Percentiles rank a stretch among this genome's conserved stretches.
These are phyloP conservation scores for Pythium rhizo-oryzae DNA, from an alignment of 352 stramenopile species.

Conservation along the genomic window DNA sequence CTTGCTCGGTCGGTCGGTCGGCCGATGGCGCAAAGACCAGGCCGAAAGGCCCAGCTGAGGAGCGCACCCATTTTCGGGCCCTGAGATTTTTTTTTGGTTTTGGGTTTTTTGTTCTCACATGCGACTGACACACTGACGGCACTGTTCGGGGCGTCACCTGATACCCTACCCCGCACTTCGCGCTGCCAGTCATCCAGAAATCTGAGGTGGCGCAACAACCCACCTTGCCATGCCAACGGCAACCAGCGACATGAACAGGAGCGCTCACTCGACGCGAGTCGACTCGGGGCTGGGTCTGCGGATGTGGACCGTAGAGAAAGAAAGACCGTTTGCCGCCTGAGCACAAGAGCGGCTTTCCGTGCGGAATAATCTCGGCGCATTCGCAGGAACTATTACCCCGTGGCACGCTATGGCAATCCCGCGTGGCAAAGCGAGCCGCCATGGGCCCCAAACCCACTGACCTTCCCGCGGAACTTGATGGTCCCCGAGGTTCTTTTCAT, in stretches of 20 bases:
- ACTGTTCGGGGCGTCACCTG: background rate
- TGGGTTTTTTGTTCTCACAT: background rate
- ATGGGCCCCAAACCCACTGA: background rate
- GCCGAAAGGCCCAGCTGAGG: background rate
- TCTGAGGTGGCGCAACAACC: background rate
- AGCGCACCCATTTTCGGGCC: background rate
- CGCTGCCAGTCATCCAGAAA: conserved; percentile 17
- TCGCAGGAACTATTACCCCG: background rate
- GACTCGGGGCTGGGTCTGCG: background rate
- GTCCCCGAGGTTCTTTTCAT: background rate
- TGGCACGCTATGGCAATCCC: background rate
- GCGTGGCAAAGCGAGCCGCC: background rate
- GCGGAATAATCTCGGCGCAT: background rate
- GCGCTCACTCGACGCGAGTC: background rate
- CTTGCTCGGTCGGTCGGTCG: background rate
- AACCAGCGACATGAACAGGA: conserved; percentile 14
- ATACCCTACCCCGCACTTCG: conserved; percentile 26
- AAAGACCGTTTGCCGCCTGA: background rate
- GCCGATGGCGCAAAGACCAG: background rate
- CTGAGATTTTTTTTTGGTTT: background rate
- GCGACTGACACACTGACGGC: background rate
- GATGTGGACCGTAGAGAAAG: background rate
- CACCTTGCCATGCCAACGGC: background rate
- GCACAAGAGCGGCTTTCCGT: background rate
- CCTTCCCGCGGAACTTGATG: background rate